Evolutionary conservation across 2,329 filamentous ascomycete genomes (phyloP), one percentile per base, ranked within the genome.

Genomic region (Trichoderma endophyticum): DNA sequence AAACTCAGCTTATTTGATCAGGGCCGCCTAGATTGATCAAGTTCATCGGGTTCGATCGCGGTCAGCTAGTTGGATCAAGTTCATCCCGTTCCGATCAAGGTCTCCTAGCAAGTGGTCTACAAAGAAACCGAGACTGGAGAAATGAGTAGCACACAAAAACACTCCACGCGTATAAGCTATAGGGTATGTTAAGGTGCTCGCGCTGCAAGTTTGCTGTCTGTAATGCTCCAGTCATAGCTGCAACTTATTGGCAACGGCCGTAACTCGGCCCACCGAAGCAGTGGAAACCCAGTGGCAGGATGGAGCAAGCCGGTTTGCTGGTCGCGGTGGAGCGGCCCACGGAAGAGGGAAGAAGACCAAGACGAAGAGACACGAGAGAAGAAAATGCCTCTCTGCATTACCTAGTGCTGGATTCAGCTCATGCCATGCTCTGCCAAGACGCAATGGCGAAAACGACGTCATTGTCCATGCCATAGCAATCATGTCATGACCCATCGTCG

Each of bases 351-450:
- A 57, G 64, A 67, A 67, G 30, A 26, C 2, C 3, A 30, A 54
- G 30, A 26, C 2, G 5, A 30, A 54, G n/a, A 18, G 12, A 11
- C 14, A 21, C 9, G 18, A 32, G n/a, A 24, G n/a, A 36, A 28
- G 32, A 69, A 68, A 69, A 69, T 68, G 65, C 65, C 65, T 24
- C 66, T 61, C 65, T 43, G 18, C 15, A 43, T 28, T 4, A 6
- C 26, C 26, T 28, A 28, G 26, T 28, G 6, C 34, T 36, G 34
- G 51, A 64, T 56, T 24, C 30, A 56, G 30, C 14, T 57, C n/a
- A 24, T 39, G 51, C 21, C 21, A 43, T 14, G 12, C 34, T 12
- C 15, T 4, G 34, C 24, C 11, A 48, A n/a, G 18, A 43, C 11
- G 15, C 26, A 30, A 34, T n/a, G 32, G 57, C 28, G 28, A 60